These are phyloP conservation scores for Pythium scleroteichum DNA, from an alignment of 352 stramenopile genomes.

Conservation along the genomic window DNA sequence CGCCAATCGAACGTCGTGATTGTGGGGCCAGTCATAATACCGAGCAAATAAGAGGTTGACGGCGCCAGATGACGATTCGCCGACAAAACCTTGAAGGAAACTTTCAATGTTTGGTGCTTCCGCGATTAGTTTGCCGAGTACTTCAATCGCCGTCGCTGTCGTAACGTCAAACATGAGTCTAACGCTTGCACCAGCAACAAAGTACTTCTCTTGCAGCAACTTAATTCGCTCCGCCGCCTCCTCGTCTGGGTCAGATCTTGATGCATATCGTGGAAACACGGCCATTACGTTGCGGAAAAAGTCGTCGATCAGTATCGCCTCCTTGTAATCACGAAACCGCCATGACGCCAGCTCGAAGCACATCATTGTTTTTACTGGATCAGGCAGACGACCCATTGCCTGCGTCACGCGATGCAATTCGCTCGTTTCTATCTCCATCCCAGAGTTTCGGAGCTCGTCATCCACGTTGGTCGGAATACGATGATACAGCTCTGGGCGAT, in stretches of 20 bases:
- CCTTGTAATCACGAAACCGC: no score
- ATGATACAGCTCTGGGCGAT: constrained; percentile 3
- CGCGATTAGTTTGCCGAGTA: constrained; percentile 7
- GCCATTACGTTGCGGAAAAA: not conserved
- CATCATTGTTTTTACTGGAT: no score
- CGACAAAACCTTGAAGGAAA: constrained; percentile 13
- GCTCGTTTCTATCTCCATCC: no score
- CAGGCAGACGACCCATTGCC: no score
- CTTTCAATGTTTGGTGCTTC: constrained; percentile 10
- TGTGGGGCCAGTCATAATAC: constrained; percentile 2
- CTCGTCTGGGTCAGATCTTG: not conserved
- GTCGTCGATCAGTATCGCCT: no score
- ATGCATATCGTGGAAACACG: constrained; percentile 11
- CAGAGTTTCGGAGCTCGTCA: no score
- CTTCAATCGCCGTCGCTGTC: constrained; percentile 6
- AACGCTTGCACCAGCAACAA: constrained; percentile 14
- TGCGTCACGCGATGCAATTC: no score
- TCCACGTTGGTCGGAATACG: constrained; percentile 7
- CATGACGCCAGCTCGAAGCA: no score
- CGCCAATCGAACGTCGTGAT: constrained; percentile 19
- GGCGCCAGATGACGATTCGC: constrained; percentile 10
- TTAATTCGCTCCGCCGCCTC: constrained; percentile 7
- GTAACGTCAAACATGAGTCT: constrained; percentile 21
- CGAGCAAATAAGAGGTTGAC: constrained; percentile 16
- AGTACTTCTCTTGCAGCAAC: constrained; percentile 20